A percentile compares a stretch with the other conserved stretches of the same genome.
Conservation (phyloP, 768 basidiomycete genomes). For the Kwoniella dejecticola region DNA sequence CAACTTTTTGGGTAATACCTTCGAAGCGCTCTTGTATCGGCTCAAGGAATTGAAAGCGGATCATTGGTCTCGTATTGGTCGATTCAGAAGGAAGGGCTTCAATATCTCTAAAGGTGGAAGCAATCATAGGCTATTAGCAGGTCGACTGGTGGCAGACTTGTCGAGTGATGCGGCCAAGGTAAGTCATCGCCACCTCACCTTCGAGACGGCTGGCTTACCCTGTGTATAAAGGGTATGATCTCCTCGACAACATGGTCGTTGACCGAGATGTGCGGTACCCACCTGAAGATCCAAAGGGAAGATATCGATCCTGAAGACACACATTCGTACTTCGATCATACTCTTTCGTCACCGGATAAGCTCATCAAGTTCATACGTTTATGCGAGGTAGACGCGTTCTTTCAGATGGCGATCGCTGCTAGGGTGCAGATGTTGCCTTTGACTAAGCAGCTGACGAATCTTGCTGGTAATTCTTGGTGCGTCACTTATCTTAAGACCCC, state of each 20-base stretch:
- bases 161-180: slow-evolving; percentile 94
- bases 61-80: slow-evolving; percentile 90
- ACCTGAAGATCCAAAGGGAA: slow-evolving; percentile 80
- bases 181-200: slow-evolving; percentile 27
- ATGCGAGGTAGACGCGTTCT: slow-evolving; percentile 93
- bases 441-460: slow-evolving; percentile 88
- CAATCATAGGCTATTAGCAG: slow-evolving; percentile 79
- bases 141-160: slow-evolving; percentile 86
- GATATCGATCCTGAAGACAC: slow-evolving; percentile 97
- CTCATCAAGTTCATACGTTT: slow-evolving; percentile 87
- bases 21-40: slow-evolving; percentile 86
- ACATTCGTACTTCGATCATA: slow-evolving; percentile 82
- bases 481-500: slow-evolving; percentile 38
- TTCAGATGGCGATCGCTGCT: slow-evolving; percentile 92
- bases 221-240: slow-evolving; percentile 78
- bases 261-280: slow-evolving; percentile 92
- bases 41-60: slow-evolving; percentile 88
- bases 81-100: slow-evolving; percentile 75
- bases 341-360: slow-evolving; percentile 70
- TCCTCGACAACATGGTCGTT: slow-evolving; percentile 96
- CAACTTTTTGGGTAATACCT: slow-evolving; percentile 83
- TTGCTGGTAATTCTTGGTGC: slow-evolving; percentile 96
- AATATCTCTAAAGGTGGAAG: slow-evolving; percentile 60
- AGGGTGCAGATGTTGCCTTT: slow-evolving; percentile 93
- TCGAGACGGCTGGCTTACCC: not conserved